Percentiles rank a stretch among this genome's conserved stretches.
Conservation (phyloP, 1,139 yeast genomes). For the Candida pseudocylindracea region DNA sequence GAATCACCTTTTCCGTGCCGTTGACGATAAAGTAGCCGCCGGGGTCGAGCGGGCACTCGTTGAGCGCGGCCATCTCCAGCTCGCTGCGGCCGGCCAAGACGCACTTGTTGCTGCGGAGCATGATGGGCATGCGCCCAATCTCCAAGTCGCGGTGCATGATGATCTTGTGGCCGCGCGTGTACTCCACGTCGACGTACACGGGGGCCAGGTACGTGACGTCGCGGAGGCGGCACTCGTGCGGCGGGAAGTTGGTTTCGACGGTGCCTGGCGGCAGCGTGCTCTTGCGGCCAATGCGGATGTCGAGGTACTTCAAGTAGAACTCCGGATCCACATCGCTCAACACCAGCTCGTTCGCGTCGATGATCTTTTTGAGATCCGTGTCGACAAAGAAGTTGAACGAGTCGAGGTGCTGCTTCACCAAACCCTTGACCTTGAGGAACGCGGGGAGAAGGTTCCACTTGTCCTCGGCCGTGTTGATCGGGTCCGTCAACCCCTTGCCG, state of each 20-base stretch:
- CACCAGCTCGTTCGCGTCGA: slow-evolving; percentile 73
- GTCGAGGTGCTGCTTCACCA: slow-evolving; percentile 91
- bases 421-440: slow-evolving; percentile 81
- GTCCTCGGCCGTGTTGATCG: slow-evolving; percentile 74
- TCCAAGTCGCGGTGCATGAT: slow-evolving; percentile 79
- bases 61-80: slow-evolving; percentile 62
- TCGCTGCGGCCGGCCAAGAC: slow-evolving; percentile 62
- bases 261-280: slow-evolving; percentile 26
- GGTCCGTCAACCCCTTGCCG: slow-evolving; percentile 75
- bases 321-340: slow-evolving; percentile 94
- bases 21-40: slow-evolving; percentile 97
- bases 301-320: slow-evolving; percentile 76
- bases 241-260: slow-evolving; percentile 53
- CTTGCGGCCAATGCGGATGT: slow-evolving; percentile 70
- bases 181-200: slow-evolving; percentile 88
- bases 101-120: slow-evolving; percentile 88
- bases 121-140: slow-evolving; percentile 95
- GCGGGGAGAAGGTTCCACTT: slow-evolving; percentile 96
- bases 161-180: slow-evolving; percentile 83
- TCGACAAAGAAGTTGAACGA: slow-evolving; percentile 94
- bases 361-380: slow-evolving; percentile 76
- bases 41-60: slow-evolving; percentile 95
- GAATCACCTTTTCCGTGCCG: slow-evolving; percentile 93
- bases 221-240: slow-evolving; percentile 91
- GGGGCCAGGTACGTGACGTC: slow-evolving; percentile 95